Conservation (phyloP, 169 alveolate species). For the Plasmodium falciparum region DNA sequence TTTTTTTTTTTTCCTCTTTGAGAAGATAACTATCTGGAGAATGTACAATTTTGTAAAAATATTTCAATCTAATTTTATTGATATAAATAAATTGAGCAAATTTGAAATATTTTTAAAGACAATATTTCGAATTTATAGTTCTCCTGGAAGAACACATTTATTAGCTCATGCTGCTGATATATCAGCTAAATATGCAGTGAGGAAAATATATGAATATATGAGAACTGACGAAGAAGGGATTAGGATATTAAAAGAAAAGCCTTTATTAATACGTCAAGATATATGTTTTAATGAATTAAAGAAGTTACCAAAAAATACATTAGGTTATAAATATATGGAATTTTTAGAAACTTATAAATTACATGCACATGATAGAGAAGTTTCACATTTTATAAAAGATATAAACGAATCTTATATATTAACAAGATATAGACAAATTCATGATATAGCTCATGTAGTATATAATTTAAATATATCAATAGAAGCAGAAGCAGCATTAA, state of each 20-base stretch:
- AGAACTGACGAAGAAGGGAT: slow-evolving; percentile 74
- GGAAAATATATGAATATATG: slow-evolving; percentile 52
- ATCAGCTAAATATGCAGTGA: slow-evolving; percentile 62
- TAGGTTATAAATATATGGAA: slow-evolving; percentile 78
- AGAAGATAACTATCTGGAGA: not conserved
- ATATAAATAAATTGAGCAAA: slow-evolving; percentile 32
- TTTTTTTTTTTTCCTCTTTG: too few relatives aligned
- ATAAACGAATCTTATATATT: slow-evolving; percentile 66
- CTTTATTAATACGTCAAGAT: slow-evolving; percentile 69
- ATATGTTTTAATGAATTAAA: slow-evolving; percentile 72
- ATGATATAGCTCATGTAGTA: slow-evolving; percentile 77
- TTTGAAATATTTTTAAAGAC: slow-evolving; percentile 67
- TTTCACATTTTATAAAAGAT: slow-evolving; percentile 72
- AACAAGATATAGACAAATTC: slow-evolving; percentile 77
- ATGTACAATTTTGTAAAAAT: slow-evolving; percentile 61
- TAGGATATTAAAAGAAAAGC: slow-evolving; percentile 49
- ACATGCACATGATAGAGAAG: slow-evolving; percentile 78
- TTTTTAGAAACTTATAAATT: slow-evolving; percentile 75
- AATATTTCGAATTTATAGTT: slow-evolving; percentile 42
- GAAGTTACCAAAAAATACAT: slow-evolving; percentile 75
- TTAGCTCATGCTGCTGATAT: slow-evolving; percentile 77
- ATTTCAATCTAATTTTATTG: slow-evolving; percentile 68
- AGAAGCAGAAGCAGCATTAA: slow-evolving; percentile 76
- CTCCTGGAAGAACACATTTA: slow-evolving; percentile 70
- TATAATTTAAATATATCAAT: slow-evolving; percentile 70